Conservation (phyloP, 495 filamentous ascomycete genomes). For the Neurospora sp. region DNA sequence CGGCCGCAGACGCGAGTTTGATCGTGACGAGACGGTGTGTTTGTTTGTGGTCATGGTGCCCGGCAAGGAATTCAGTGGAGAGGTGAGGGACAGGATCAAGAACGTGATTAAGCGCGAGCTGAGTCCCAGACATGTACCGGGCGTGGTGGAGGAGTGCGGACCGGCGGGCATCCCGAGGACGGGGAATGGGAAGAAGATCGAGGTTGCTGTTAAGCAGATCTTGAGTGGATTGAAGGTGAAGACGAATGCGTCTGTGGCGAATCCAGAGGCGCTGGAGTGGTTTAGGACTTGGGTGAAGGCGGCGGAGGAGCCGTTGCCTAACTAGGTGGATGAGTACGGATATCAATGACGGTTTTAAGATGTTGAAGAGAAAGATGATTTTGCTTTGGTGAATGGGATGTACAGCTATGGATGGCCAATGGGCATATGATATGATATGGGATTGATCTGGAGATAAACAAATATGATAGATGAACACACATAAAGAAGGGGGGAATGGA, state of each 20-base stretch:
- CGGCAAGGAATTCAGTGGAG: constrained; percentile 36
- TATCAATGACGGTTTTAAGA: neutral
- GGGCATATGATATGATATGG: neutral
- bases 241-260: constrained; percentile 78
- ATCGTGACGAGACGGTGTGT: constrained; percentile 76
- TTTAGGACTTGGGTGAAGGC: constrained; percentile 60
- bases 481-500: neutral
- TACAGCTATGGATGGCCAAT: neutral
- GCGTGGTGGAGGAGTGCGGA: constrained; percentile 59
- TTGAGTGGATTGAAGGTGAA: constrained; percentile 78
- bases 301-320: constrained; percentile 11
- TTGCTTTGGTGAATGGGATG: neutral
- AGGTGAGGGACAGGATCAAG: constrained; percentile 51
- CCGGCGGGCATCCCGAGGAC: constrained; percentile 73
- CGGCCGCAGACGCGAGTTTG: constrained; percentile 59
- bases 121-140: constrained; percentile 78
- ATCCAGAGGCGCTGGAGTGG: constrained; percentile 75
- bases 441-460: neutral
- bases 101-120: constrained; percentile 58
- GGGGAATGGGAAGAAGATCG: constrained; percentile 89
- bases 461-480: neutral
- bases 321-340: neutral
- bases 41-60: constrained; percentile 70
- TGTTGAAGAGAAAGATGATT: neutral
- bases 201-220: constrained; percentile 89